Base-by-base conservation (phyloP, 441 rosid genomes). In the Populus hybrid region DNA sequence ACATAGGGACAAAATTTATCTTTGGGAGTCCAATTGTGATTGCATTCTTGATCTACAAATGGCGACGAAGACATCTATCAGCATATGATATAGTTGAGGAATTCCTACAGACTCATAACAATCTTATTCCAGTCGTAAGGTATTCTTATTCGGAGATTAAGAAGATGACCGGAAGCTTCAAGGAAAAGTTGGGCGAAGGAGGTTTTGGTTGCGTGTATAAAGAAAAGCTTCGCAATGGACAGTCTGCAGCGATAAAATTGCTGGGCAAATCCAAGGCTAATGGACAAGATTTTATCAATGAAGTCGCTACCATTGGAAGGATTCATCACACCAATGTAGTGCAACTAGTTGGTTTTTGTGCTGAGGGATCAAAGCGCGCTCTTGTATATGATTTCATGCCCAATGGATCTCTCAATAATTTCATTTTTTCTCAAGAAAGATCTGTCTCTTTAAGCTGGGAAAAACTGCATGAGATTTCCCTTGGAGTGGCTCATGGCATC, bases 41-140 rank as follows among this genome's bases (percentile, higher is more conserved):
- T 38, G 42, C 21, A 19, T 26, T 70, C 19, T 6, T 76, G 23
- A 30, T 76, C 64, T 76, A 76, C 3, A 70, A 76, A 70, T 76
- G 75, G 75, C 21, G 46, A 23, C 65, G 63, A 32, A 77, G 79
- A 32, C 79, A 71, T 71, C n/a, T 77, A 42, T 71, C 71, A 2
- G 66, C 10, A 70, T 36, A 76, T 6, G 18, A 26, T 3, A 24
- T 4, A 7, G 30, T 65, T 11, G 75, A 77, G 66, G 71, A 77
- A 46, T 78, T 78, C 24, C 57, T 78, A 18, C 76, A 46, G 16
- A 32, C 19, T 42, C 71, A 66, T 11, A 65, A 18, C 6, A n/a
- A 40, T 9, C 36, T 24, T 4, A 12, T 42, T n/a, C 63, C 14
- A 23, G 2, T 23, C 23, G 0, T 23, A 72, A 50, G 67, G 38